Percentiles rank a stretch among this genome's conserved stretches.
Conservation (phyloP, 2,329 filamentous ascomycete species). For the Colletotrichum sansevieriae region DNA sequence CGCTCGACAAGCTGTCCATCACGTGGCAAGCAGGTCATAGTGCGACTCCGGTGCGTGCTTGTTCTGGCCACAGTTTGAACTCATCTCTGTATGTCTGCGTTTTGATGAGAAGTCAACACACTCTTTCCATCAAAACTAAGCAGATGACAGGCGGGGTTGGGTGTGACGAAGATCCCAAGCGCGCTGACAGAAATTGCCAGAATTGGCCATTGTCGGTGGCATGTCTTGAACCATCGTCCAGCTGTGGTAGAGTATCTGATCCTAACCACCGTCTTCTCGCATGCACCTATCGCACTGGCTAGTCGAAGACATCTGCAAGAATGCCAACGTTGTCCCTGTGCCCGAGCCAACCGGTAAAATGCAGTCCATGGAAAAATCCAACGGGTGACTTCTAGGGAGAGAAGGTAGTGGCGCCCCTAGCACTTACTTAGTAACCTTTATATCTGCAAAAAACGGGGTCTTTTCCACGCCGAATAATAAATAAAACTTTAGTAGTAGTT, state of each 20-base stretch:
- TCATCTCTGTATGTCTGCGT: not conserved
- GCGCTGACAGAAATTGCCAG: not conserved
- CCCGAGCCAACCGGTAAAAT: constrained; percentile 11
- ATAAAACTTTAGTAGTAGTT: too few species aligned
- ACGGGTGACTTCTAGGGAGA: not conserved
- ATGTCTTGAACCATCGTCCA: not conserved
- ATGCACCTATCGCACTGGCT: not conserved
- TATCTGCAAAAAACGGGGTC: too few species aligned
- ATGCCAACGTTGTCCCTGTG: constrained; percentile 4
- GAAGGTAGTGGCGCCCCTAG: not conserved
- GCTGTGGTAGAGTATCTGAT: not conserved
- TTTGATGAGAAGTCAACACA: constrained; percentile 20
- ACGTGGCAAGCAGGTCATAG: constrained; percentile 21
- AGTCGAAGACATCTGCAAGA: constrained; percentile 8
- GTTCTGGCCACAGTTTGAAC: constrained; percentile 1
- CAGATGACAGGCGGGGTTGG: not conserved
- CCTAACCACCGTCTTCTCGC: not conserved
- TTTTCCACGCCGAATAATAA: too few species aligned
- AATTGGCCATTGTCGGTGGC: not conserved
- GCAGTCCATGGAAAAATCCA: constrained; percentile 3
- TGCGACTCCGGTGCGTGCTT: constrained; percentile 2
- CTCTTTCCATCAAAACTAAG: not conserved
- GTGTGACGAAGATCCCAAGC: constrained; percentile 9
- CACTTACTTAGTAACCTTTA: too few species aligned
- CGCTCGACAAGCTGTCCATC: constrained; percentile 26